Evolutionary conservation across 1,284 basidiomycete genomes (phyloP).

Genomic region (Testicularia cyperi): DNA sequence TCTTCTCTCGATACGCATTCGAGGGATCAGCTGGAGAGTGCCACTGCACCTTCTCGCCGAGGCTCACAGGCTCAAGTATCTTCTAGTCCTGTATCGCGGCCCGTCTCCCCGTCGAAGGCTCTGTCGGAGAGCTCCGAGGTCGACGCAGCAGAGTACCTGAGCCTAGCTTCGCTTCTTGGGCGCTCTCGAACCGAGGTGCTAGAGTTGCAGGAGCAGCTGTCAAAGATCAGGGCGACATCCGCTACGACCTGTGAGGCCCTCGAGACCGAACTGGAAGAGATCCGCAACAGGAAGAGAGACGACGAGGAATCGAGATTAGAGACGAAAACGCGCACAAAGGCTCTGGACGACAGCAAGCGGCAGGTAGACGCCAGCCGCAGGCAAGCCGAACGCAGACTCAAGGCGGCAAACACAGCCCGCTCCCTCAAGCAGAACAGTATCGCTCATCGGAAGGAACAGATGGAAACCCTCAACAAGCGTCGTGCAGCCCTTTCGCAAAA

Average conservation of each 20-base stretch:
- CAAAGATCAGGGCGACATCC: constrained; percentile 67
- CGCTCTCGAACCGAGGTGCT: constrained; percentile 16
- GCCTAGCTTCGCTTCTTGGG: constrained; percentile 20
- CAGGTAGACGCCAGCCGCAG: constrained; percentile 74
- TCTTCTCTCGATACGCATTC: too few relatives aligned
- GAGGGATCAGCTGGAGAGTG: too few relatives aligned
- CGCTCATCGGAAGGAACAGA: constrained; percentile 69
- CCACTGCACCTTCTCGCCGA: too few relatives aligned
- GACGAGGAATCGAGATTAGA: constrained; percentile 79
- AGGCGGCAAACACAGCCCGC: constrained; percentile 69
- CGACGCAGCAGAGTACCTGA: constrained; percentile 13
- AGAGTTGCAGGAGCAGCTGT: constrained; percentile 74
- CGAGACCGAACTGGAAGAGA: constrained; percentile 72
- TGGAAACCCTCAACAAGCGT: constrained; percentile 67
- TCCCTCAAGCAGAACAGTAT: constrained; percentile 30
- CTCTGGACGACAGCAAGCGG: constrained; percentile 82
- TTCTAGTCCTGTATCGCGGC: not conserved
- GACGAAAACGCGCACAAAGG: constrained; percentile 76
- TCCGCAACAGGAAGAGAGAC: constrained; percentile 74
- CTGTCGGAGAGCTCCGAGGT: too few relatives aligned
- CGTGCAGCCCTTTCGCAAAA: constrained; percentile 58
- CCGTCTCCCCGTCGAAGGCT: constrained; percentile 1
- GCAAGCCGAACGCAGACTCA: constrained; percentile 84
- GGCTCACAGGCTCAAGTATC: constrained; percentile 1
- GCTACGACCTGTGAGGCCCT: constrained; percentile 67